Base-by-base conservation (phyloP, 805 yeast genomes). In the Candida ulmi region DNA sequence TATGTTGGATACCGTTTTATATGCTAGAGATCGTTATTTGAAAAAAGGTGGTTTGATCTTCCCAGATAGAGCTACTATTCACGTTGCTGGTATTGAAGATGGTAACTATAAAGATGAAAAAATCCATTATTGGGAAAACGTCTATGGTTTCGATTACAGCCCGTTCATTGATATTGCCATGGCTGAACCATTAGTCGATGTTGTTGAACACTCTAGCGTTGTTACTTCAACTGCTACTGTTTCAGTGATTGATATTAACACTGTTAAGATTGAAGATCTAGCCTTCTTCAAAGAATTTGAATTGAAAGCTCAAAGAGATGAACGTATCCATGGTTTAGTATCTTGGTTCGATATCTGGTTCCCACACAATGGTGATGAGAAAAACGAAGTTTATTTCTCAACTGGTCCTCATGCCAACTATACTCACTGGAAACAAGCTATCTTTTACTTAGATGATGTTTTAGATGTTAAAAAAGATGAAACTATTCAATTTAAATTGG, bases 341-440 rank as follows among this genome's bases (percentile, higher is more conserved):
- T 83, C 88, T 13, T 93, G 98, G 97, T 93, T 88, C 56, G 99
- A 93, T 57, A 84, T 88, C 56, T 90, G 76, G 48, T 93, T 93
- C 76, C 93, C 93, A 32, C 74, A 70, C 38, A 16, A 26, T n/a
- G 72, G 70, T 41, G 58, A 64, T 28, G 60, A 60, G 45, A 69
- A 71, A 33, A 76, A 78, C 51, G 76, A 74, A 49, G 82, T 91
- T 42, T 68, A 67, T 25, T 90, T 93, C 60, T 82, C 93, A 17
- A 95, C 99, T 12, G 98, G 98, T 18, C 96, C 99, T 27, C 88
- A 84, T 65, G 81, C 88, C 35, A 78, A 80, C 51, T 88, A 90
- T 71, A 93, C 99, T 13, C 99, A 93, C 68, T 93, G 99, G 99
- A 95, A 93, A 63, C 99, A 93, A 68, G 85, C 96, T 16, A 95